Base-by-base conservation (phyloP, 805 yeast genomes). In the Teunomyces stri region DNA sequence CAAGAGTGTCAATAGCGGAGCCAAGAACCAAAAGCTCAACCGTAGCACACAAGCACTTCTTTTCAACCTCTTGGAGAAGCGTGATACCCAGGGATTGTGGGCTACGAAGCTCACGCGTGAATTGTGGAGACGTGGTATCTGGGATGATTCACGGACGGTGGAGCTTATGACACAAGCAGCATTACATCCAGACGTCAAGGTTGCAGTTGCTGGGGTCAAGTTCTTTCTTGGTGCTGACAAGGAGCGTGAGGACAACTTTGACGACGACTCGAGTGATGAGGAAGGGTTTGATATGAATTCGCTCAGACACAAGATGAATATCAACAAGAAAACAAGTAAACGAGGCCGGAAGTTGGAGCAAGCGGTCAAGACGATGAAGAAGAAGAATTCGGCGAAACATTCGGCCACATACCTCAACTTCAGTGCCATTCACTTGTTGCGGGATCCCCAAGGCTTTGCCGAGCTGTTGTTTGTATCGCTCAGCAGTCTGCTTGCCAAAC, bases 371-470 rank as follows among this genome's bases (percentile, higher is more conserved):
- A 62, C 78, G 4, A 65, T 85, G 48, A 85, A 86, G 65, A 85
- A 84, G 70, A 84, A 85, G 66, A 73, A 74, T 39, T 53, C 54
- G 31, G 72, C 81, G 27, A 81, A 76, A 50, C 75, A 77, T 47
- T 76, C 81, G 12, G 79, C 84, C 9, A 80, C 87, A 0, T 90
- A 82, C 56, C 76, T 94, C 58, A 94, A 94, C 63, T 94, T 94
- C 70, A 85, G 96, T 44, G 99, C 99, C 29, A 84, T 94, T 46
- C 99, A 94, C 67, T 70, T 94, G 48, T 76, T 94, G 46, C 81
- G 97, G 64, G 99, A 94, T 64, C 99, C 99, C 7, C 99, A 94
- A 66, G 96, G 96, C 4, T 94, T 94, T 69, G 96, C 98, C 6
- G 99, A 94, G 54, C 79, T 75, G 49, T 72, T 94, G 47, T 94